Evolutionary conservation across 441 rosid species (phyloP), one percentile per base, ranked within the genome.

Genomic region (Corymbia citriodora): DNA sequence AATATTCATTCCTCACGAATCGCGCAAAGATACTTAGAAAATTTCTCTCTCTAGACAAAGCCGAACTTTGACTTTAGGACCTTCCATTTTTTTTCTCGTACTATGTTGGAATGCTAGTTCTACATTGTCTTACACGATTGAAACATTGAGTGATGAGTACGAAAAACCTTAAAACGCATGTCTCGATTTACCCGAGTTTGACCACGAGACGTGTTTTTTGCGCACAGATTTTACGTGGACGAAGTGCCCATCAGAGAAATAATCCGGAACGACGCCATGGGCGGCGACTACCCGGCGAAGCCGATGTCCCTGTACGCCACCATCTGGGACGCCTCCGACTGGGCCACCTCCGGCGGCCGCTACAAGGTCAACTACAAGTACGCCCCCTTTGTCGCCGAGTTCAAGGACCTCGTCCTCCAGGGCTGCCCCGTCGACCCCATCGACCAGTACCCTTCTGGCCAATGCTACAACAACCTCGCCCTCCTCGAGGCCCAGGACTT

Each of bases 271-370:
- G 93, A 74, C 10, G 92, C 96, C 0, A 96, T 96, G 99, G 96
- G 97, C 1, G 98, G 96, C 13, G 97, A 96, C 91, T 98, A 95
- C 88, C 99, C 99, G 5, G 94, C 99, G 9, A 98, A 98, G 92
- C 99, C 99, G 16, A 98, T 98, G 99, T 94, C 99, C 49, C 90
- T 96, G 86, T 98, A 96, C 87, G 97, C 97, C 59, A 98, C 99
- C 49, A 96, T 97, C 90, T 98, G 99, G 99, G 99, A 98, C 59
- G 99, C 98, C 16, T 98, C 99, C 12, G 93, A 94, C 87, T 98
- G 99, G 99, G 99, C 99, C 7, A 98, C 99, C 36, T 93, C 95
- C 53, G 99, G 99, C 87, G 99, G 99, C 63, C 97, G 96, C 88
- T 96, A 96, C 88, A 94, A 94, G 89, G 97, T 97, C 54, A 97